Evolutionary conservation across 768 basidiomycete genomes (phyloP), one percentile per base, ranked within the genome.

Genomic region (Phlebiopsis gigantea): DNA sequence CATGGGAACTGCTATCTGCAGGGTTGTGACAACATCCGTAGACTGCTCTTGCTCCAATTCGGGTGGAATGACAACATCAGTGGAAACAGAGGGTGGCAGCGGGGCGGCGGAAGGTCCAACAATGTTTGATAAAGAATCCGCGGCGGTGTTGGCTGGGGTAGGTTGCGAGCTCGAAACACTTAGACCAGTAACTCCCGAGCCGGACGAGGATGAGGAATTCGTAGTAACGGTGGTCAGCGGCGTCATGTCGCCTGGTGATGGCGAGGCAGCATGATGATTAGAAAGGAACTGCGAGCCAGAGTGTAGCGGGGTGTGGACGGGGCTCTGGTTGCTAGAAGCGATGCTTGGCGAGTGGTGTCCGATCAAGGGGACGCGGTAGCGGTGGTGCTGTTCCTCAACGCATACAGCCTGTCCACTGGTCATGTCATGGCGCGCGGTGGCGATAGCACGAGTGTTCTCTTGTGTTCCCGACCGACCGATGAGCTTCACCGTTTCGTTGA

Each of bases 401-500:
- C 50, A 62, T 39, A 71, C 62, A 1, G 84, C 79, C 56, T 74
- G 75, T 3, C 88, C 88, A 42, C 79, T 74, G 24, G 77, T 64
- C 44, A 95, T 80, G 50, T 89, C 85, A 66, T 95, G 88, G 61
- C 80, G 85, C 31, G 75, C 72, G 39, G 79, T 81, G 5, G 80
- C 79, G 34, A 91, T 80, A 30, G 80, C 69, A 34, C 85, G 78
- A 3, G 79, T 81, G 41, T 80, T 77, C 55, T 88, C 85, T 65
- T 87, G 85, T 29, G 70, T 65, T 7, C 81, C 79, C 14, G 76
- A 71, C 34, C 84, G 79, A 22, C 71, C 72, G 61, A 76, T 76
- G 1, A 89, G 66, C 68, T 86, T 90, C 1, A 82, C 82, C 2
- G 80, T 80, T 71, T 98, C 93, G 58, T 85, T 82, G 46, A 98